These are phyloP conservation scores for Candida sp. DNA, from an alignment of 1,139 yeast species.

Conservation along the genomic window DNA sequence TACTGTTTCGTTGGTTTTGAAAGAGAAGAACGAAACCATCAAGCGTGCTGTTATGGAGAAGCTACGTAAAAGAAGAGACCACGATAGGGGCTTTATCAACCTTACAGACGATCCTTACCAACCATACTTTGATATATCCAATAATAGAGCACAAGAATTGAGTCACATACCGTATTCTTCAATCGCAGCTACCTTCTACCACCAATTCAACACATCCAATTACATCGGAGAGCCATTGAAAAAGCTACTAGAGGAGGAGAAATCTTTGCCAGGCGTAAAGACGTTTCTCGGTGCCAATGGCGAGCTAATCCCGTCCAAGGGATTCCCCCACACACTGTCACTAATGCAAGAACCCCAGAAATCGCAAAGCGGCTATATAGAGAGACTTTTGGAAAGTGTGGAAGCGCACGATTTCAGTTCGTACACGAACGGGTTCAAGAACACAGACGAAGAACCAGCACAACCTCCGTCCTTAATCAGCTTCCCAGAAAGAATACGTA, in stretches of 20 bases:
- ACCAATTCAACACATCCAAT: constrained; percentile 69
- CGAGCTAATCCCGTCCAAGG: constrained; percentile 45
- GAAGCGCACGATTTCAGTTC: constrained; percentile 51
- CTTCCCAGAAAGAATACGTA: constrained; percentile 54
- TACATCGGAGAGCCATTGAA: constrained; percentile 48
- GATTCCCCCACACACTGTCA: constrained; percentile 47
- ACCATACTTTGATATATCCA: constrained; percentile 78
- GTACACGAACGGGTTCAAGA: constrained; percentile 42
- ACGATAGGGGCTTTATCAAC: constrained; percentile 79
- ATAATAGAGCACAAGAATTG: constrained; percentile 51
- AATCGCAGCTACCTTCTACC: constrained; percentile 70
- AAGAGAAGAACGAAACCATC: constrained; percentile 80
- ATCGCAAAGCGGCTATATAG: constrained; percentile 36
- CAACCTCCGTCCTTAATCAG: neutral
- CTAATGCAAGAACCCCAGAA: constrained; percentile 33
- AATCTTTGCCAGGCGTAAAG: constrained; percentile 46
- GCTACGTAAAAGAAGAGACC: constrained; percentile 70
- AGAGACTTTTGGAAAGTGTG: constrained; percentile 47
- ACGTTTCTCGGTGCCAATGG: constrained; percentile 52
- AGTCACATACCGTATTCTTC: constrained; percentile 82
- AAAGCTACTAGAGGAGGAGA: constrained; percentile 43
- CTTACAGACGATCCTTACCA: constrained; percentile 90
- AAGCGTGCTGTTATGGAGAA: constrained; percentile 84
- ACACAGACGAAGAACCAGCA: constrained; percentile 19
- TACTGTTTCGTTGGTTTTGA: constrained; percentile 76